Percentiles rank a stretch among this genome's conserved stretches.
Conservation (phyloP, 2,329 filamentous ascomycete genomes). For the Paecilomyces dactylethromorphus region DNA sequence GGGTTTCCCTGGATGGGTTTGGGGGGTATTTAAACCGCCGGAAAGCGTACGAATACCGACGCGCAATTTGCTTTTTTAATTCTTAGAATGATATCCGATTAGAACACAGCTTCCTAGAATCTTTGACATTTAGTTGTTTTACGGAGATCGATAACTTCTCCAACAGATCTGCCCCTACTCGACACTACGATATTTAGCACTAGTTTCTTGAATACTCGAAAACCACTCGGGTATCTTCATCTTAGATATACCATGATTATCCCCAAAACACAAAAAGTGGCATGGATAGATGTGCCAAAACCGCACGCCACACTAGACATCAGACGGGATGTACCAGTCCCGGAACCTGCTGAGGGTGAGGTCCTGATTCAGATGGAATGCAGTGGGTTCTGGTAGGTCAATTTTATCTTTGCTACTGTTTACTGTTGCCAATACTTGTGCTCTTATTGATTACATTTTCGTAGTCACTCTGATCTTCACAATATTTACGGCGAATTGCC, state of each 20-base stretch:
- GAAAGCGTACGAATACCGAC: too few relatives aligned
- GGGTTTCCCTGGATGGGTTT: too few relatives aligned
- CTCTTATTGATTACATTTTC: not conserved
- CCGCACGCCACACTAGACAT: constrained; percentile 29
- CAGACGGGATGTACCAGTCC: constrained; percentile 24
- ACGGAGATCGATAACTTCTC: too few relatives aligned
- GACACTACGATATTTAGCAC: too few relatives aligned
- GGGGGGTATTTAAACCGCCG: too few relatives aligned
- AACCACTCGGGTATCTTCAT: too few relatives aligned
- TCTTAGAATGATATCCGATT: too few relatives aligned
- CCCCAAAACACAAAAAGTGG: constrained; percentile 26
- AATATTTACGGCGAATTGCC: constrained; percentile 26
- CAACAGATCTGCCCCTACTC: too few relatives aligned
- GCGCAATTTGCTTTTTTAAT: too few relatives aligned
- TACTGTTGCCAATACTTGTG: not conserved
- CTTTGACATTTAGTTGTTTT: too few relatives aligned
- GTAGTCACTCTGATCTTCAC: constrained; percentile 32
- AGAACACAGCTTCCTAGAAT: too few relatives aligned
- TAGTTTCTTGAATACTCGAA: too few relatives aligned
- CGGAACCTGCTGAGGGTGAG: constrained; percentile 25
- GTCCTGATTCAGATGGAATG: constrained; percentile 34
- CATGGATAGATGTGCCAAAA: constrained; percentile 30
- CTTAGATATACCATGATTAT: constrained; percentile 11
- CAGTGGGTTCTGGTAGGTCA: constrained; percentile 28
- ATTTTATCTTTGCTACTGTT: not conserved